A percentile compares a stretch with the other conserved stretches of the same genome.
phyloP scores from a whole-genome alignment of 352 stramenopile genomes.

The Thraustotheca clavata region DNA sequence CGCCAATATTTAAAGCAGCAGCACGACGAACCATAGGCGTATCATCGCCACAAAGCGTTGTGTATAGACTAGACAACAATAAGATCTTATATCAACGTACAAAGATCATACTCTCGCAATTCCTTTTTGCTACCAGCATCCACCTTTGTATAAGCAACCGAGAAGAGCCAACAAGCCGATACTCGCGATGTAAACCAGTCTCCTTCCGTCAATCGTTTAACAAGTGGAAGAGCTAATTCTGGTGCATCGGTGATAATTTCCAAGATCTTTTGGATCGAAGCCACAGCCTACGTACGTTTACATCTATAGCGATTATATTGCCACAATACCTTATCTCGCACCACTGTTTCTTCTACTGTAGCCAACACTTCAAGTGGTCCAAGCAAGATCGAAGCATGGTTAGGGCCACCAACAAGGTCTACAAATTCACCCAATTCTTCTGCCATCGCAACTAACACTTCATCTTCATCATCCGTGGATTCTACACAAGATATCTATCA shows the following conservation, averaged over 20 bases:
- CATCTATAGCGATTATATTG: background rate
- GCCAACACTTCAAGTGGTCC: conserved; percentile 88
- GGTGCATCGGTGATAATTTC: conserved; percentile 49
- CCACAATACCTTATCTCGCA: conserved; percentile 67
- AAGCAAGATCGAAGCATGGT: conserved; percentile 59
- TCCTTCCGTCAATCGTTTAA: conserved; percentile 69
- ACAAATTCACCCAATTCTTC: conserved; percentile 87
- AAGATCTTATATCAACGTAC: background rate
- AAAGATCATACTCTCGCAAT: conserved; percentile 61
- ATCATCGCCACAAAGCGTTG: conserved; percentile 74
- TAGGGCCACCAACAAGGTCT: conserved; percentile 71
- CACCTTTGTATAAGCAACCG: conserved; percentile 58
- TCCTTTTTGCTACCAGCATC: conserved; percentile 63
- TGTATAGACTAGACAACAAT: conserved; percentile 44
- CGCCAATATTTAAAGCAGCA: conserved; percentile 65
- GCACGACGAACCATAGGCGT: conserved; percentile 82
- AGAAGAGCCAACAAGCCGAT: conserved; percentile 76
- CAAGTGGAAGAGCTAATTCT: conserved; percentile 60
- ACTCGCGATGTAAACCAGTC: conserved; percentile 87
- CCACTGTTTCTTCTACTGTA: conserved; percentile 90
- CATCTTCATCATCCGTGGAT: conserved; percentile 89
- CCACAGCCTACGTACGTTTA: conserved; percentile 34
- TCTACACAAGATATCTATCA: conserved; percentile 28
- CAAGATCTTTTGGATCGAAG: conserved; percentile 65
- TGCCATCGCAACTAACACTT: conserved; percentile 87